Percentiles rank a stretch among this genome's conserved stretches.
phyloP scores from a whole-genome alignment of 78 protist species.

The Dictyostelium discoideum region DNA sequence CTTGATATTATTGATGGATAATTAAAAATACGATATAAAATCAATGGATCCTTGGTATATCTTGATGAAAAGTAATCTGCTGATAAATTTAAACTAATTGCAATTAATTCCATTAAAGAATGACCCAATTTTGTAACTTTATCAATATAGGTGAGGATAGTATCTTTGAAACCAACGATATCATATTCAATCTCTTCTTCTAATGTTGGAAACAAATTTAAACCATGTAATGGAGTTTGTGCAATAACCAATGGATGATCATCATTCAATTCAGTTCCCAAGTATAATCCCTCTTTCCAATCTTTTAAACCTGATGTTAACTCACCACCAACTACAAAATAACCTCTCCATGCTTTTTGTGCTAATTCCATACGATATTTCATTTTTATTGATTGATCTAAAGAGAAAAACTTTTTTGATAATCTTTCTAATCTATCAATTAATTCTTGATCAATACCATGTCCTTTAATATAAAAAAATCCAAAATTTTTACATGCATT shows the following conservation, averaged over 20 bases:
- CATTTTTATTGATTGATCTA: slow-evolving; percentile 7
- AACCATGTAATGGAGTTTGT: slow-evolving; percentile 30
- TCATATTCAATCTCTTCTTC: not conserved
- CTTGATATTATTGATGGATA: slow-evolving; percentile 28
- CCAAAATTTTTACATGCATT: slow-evolving; percentile 25
- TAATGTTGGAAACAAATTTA: not conserved
- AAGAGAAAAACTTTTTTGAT: slow-evolving; percentile 32
- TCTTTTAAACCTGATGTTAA: slow-evolving; percentile 46
- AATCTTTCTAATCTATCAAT: slow-evolving; percentile 49
- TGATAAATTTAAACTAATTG: slow-evolving; percentile 26
- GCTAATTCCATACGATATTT: slow-evolving; percentile 51
- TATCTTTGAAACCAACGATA: slow-evolving; percentile 20
- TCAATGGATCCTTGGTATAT: slow-evolving; percentile 61
- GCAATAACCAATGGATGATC: slow-evolving; percentile 17
- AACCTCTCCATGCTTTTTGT: slow-evolving; percentile 76
- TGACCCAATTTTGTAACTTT: slow-evolving; percentile 44
- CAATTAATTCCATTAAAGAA: slow-evolving; percentile 33
- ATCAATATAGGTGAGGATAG: slow-evolving; percentile 46
- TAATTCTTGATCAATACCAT: slow-evolving; percentile 34
- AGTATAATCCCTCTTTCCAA: slow-evolving; percentile 70
- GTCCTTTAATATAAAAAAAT: slow-evolving; percentile 70
- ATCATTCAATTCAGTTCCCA: slow-evolving; percentile 48
- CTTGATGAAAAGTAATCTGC: slow-evolving; percentile 10
- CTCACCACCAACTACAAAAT: slow-evolving; percentile 65
- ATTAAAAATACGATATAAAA: slow-evolving; percentile 65